Evolutionary conservation across 2,329 filamentous ascomycete species (phyloP), one percentile per base, ranked within the genome.

Genomic region (Fusarium euwallaceae): DNA sequence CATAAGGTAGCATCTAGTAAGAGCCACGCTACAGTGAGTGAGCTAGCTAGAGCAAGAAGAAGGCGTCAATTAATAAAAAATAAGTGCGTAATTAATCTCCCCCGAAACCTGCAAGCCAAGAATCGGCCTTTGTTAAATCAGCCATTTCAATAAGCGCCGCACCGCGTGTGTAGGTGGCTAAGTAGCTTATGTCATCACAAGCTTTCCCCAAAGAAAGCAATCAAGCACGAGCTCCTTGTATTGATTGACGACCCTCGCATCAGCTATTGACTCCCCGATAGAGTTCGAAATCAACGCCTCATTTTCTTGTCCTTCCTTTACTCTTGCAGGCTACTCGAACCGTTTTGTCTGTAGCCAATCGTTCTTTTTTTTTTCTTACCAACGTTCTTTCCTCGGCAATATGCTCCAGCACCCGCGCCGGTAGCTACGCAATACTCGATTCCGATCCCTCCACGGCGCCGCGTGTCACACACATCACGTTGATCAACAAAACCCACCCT

Each of bases 151-250:
- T 63, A 36, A 37, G 12, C 59, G 39, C 39, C 36, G 39, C 55
- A 39, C 9, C 7, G 24, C 14, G 17, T 4, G 12, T 36, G 32
- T 9, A 22, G 32, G 32, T 34, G 32, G 32, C 32, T 48, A 27
- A 4, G 55, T 20, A 14, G 76, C 76, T 78, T 78, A 78, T 62
- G 75, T 78, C 74, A 78, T 78, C 77, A 64, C 6, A 16, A 69
- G 56, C 72, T 72, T 76, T 61, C 36, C 67, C 70, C 61, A 58
- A 73, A 74, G 43, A 64, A 61, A 74, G 66, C 65, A 69, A 43
- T 60, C 22, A 67, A 69, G 72, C 70, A 75, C 68, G 66, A 75
- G 71, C 72, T 67, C 43, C 61, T 20, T 27, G 22, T 37, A 37
- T 39, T 39, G 56, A 56, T 60, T 68, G 63, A 72, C 70, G 45